phyloP scores from a whole-genome alignment of 2,329 filamentous ascomycete genomes.

The Hymenoscyphus linearis region DNA sequence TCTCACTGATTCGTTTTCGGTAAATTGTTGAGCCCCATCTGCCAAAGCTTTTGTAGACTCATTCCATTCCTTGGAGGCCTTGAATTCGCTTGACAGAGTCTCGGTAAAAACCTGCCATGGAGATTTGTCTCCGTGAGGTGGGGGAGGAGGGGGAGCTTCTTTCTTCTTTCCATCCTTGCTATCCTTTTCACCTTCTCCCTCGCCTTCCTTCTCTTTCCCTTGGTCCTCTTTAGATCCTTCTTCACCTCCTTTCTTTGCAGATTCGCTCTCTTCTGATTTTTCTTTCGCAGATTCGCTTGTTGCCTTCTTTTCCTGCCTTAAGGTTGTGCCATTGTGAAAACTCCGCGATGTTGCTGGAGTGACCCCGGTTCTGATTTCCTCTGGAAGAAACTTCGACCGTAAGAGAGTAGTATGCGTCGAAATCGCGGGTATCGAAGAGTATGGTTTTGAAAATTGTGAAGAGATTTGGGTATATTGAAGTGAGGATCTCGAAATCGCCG shows the following conservation, averaged over 20 bases:
- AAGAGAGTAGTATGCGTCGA: conserved; percentile 31
- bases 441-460: conserved; percentile 30
- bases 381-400: conserved; percentile 36
- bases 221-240: conserved; percentile 14
- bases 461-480: conserved; percentile 31
- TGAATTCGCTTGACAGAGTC: conserved; percentile 90
- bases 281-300: conserved; percentile 17
- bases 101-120: conserved; percentile 99
- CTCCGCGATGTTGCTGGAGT: conserved; percentile 11
- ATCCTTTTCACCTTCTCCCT: conserved; percentile 32
- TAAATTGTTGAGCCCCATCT: conserved; percentile 82
- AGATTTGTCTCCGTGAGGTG: conserved; percentile 96
- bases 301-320: conserved; percentile 26
- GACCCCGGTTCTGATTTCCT: conserved; percentile 20
- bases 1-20: conserved; percentile 86
- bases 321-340: conserved; percentile 24
- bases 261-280: conserved; percentile 17
- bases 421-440: conserved; percentile 33
- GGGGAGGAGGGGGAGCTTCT: conserved; percentile 72
- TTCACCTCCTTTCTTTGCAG: conserved; percentile 21
- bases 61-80: conserved; percentile 98
- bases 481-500: conserved; percentile 31
- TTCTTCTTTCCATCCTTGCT: conserved; percentile 48
- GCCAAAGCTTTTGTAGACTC: conserved; percentile 95
- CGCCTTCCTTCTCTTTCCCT: conserved; percentile 23